Percentiles rank a stretch among this genome's conserved stretches.
Conservation (phyloP, 1,284 basidiomycete genomes). For the Ganoderma multipileum region DNA sequence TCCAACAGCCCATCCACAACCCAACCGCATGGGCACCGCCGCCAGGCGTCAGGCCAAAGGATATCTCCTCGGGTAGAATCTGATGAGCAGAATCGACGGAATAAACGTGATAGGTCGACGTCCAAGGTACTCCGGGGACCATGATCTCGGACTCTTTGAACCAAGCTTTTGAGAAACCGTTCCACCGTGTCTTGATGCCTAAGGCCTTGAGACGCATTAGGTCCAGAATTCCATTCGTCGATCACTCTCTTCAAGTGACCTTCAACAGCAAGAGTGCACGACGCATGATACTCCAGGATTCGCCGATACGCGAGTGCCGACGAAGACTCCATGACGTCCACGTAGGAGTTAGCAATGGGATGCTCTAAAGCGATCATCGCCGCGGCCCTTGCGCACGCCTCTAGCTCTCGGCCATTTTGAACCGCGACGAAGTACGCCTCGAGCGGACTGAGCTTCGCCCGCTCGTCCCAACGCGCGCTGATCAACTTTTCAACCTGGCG, state of each 20-base stretch:
- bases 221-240: background rate
- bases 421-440: conserved; percentile 2
- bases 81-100: background rate
- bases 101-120: background rate
- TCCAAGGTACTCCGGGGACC: background rate
- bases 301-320: conserved; percentile 3
- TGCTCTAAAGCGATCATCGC: background rate
- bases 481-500: background rate
- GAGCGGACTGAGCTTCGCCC: background rate
- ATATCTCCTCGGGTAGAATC: background rate
- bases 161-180: background rate
- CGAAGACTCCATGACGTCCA: background rate
- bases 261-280: background rate
- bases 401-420: background rate
- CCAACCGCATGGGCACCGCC: background rate
- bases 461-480: background rate
- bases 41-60: background rate
- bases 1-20: background rate
- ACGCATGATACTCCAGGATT: background rate
- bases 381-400: background rate
- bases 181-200: background rate
- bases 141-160: background rate
- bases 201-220: no score
- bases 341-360: background rate
- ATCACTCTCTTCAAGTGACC: background rate